These are phyloP conservation scores for Bretziella fagacearum DNA, from an alignment of 2,329 filamentous ascomycete species.

Conservation along the genomic window DNA sequence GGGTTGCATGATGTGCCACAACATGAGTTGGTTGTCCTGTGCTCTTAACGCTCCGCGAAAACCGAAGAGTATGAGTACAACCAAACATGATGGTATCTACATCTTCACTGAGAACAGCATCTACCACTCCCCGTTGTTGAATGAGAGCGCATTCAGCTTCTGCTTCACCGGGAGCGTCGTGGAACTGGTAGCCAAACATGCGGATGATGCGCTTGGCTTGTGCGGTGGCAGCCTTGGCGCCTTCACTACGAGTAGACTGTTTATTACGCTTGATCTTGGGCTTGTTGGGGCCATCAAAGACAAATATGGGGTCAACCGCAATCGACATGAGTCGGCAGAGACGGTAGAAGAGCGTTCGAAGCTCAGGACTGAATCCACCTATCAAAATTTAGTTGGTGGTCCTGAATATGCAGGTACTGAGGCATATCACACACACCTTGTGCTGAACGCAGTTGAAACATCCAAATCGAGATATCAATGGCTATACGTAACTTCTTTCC, in stretches of 20 bases:
- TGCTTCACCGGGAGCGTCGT: conserved; percentile 84
- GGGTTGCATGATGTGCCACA: conserved; percentile 41
- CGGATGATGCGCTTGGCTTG: conserved; percentile 71
- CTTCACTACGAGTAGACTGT: conserved; percentile 38
- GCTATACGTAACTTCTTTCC: conserved; percentile 66
- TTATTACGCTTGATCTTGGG: conserved; percentile 82
- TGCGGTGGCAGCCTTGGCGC: conserved; percentile 50
- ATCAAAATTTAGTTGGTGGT: neutral
- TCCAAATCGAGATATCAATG: conserved; percentile 93
- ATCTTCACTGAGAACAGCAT: conserved; percentile 90
- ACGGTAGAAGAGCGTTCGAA: conserved; percentile 85
- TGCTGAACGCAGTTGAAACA: conserved; percentile 79
- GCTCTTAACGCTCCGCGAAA: conserved; percentile 20
- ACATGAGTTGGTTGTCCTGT: conserved; percentile 55
- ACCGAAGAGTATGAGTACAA: conserved; percentile 58
- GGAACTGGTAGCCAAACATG: conserved; percentile 67
- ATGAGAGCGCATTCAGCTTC: conserved; percentile 89
- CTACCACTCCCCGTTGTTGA: conserved; percentile 66
- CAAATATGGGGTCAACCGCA: conserved; percentile 74
- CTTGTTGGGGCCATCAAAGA: conserved; percentile 77
- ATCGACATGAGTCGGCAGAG: conserved; percentile 59
- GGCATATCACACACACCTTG: conserved; percentile 32
- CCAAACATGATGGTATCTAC: conserved; percentile 98
- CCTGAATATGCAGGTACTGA: conserved; percentile 4
- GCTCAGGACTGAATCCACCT: conserved; percentile 76